Conservation (phyloP, 371 early-diverging fungal species). For the Sporodiniella umbellata region DNA sequence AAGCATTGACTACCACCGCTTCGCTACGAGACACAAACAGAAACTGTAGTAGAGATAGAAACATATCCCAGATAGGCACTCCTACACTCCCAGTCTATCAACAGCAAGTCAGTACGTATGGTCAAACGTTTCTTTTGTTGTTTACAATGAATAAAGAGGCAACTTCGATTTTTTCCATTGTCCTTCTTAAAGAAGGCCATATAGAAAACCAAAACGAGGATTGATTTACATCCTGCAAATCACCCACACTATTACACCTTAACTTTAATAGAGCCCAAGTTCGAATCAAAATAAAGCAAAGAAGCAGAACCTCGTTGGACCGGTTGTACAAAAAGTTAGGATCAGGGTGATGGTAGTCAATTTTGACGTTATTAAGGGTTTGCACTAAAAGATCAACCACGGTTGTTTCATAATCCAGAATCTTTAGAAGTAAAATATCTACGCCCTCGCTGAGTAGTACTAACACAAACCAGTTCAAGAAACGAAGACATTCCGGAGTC, state of each 20-base stretch:
- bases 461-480: conserved; percentile 48
- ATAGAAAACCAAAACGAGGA: conserved; percentile 35
- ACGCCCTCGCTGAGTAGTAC: conserved; percentile 23
- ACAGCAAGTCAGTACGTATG: no score
- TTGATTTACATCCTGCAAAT: conserved; percentile 3
- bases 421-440: conserved; percentile 14
- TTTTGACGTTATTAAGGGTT: conserved; percentile 35
- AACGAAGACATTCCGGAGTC: conserved; percentile 37
- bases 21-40: conserved; percentile 38
- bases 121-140: no score
- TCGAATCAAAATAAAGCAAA: conserved; percentile 40
- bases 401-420: conserved; percentile 34
- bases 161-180: conserved; percentile 29
- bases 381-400: conserved; percentile 39
- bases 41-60: conserved; percentile 44
- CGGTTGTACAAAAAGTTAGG: conserved; percentile 39
- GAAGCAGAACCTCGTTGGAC: conserved; percentile 36
- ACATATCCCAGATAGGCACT: conserved; percentile 43
- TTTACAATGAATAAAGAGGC: conserved; percentile 27
- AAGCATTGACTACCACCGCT: conserved; percentile 35
- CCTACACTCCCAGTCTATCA: conserved; percentile 35
- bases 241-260: conserved; percentile 4
- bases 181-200: conserved; percentile 37
- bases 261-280: conserved; percentile 34
- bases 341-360: conserved; percentile 38